phyloP scores from a whole-genome alignment of 768 basidiomycete species.

The Leccinum uliginosum region DNA sequence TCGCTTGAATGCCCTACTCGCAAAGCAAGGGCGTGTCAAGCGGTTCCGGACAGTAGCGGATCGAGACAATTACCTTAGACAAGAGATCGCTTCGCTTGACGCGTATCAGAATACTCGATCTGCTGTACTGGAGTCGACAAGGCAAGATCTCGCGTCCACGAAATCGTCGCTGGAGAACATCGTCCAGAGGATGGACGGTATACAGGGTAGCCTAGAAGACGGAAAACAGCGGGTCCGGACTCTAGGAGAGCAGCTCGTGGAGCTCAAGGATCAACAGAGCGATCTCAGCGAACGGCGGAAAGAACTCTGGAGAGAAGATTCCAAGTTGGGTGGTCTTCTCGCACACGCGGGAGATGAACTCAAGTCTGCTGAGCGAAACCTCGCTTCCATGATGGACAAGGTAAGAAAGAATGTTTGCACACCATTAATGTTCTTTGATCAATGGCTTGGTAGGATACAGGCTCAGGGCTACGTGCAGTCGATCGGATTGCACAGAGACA shows the following conservation, averaged over 20 bases:
- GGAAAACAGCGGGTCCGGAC: constrained; percentile 52
- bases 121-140: constrained; percentile 50
- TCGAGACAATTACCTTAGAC: constrained; percentile 76
- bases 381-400: constrained; percentile 96
- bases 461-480: constrained; percentile 80
- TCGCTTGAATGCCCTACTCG: constrained; percentile 68
- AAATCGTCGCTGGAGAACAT: constrained; percentile 50
- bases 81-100: constrained; percentile 71
- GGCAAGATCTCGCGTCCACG: constrained; percentile 45
- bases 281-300: constrained; percentile 78
- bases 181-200: constrained; percentile 51
- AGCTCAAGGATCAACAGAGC: constrained; percentile 62
- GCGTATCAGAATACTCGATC: constrained; percentile 55
- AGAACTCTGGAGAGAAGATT: constrained; percentile 93
- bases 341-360: constrained; percentile 77
- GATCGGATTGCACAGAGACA: constrained; percentile 77
- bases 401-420: constrained; percentile 34
- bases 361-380: constrained; percentile 68
- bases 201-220: constrained; percentile 61
- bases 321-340: constrained; percentile 76
- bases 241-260: constrained; percentile 55
- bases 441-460: constrained; percentile 68
- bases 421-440: not conserved
- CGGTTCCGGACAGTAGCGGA: constrained; percentile 82
- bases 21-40: constrained; percentile 85